Evolutionary conservation across 345 rosid species (phyloP), one percentile per base, ranked within the genome.

Genomic region (Camelina sativa): DNA sequence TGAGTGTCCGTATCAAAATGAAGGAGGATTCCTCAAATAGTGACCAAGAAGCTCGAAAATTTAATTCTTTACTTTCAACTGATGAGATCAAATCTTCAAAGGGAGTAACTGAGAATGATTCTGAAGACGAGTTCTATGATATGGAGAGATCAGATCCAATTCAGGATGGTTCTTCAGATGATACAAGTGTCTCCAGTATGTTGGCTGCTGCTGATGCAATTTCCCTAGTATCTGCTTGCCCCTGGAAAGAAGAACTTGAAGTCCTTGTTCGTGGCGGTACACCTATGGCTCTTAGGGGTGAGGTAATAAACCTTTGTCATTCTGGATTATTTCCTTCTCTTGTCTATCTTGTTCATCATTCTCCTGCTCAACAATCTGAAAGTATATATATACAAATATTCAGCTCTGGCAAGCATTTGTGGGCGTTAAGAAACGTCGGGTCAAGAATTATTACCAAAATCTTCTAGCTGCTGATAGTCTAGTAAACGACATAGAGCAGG

Each of bases 391-490:
- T 82, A 73, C 71, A 37, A 57, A 55, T 67, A 72, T 84, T 65
- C 84, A 95, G 99, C 94, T 95, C 30, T 95, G 99, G 99, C 97
- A 92, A 88, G 99, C 99, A 77, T 92, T 95, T 84, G 96, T 79
- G 11, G 99, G 98, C 38, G 94, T 88, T 47, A 90, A 71, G 81
- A 82, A 86, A 59, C 97, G 98, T 15, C 87, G 97, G 75, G 80
- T 84, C 75, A 90, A 90, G 57, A 86, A 87, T 37, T 95, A 95
- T 77, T 95, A 95, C 79, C 86, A 86, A 79, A 81, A 85, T 47
- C 79, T 95, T 55, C 87, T 95, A 44, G 87, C 87, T 76, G 59
- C 77, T 3, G 92, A 89, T 80, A 81, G 82, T 77, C 78, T 69
- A 44, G 85, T 74, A 67, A 79, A 80, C 65, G 84, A 75, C 54